These are phyloP conservation scores for Cryphonectria parasitica DNA, from an alignment of 2,329 filamentous ascomycete genomes.

Conservation along the genomic window DNA sequence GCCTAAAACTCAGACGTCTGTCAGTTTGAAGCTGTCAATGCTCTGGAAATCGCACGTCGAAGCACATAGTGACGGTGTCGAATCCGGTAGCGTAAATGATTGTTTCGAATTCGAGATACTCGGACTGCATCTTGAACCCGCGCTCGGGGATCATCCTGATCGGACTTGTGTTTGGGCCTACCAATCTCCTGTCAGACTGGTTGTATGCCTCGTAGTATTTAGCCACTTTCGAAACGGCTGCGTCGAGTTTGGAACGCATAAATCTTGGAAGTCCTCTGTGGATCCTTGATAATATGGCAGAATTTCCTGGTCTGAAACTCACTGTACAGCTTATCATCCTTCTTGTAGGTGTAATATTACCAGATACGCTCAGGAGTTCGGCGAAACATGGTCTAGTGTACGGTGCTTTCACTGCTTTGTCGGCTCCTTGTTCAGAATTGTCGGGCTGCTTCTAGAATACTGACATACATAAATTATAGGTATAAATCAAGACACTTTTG, in stretches of 20 bases:
- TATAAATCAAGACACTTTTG: no score
- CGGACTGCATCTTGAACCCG: slow-evolving; percentile 33
- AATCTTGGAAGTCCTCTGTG: slow-evolving; percentile 43
- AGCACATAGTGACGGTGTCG: slow-evolving; percentile 44
- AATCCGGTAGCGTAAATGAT: slow-evolving; percentile 45
- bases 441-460: no score
- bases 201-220: slow-evolving; percentile 43
- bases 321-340: no score
- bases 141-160: slow-evolving; percentile 33
- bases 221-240: slow-evolving; percentile 33
- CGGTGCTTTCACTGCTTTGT: no score
- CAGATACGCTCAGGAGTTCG: no score
- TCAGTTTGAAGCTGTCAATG: slow-evolving; percentile 1
- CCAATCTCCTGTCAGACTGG: slow-evolving; percentile 38
- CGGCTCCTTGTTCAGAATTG: no score
- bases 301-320: slow-evolving; percentile 39
- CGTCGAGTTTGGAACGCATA: slow-evolving; percentile 42
- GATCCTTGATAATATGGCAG: slow-evolving; percentile 43
- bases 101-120: slow-evolving; percentile 15
- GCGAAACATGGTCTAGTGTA: no score
- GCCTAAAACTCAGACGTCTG: slow-evolving; percentile 22
- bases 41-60: background rate
- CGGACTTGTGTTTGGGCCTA: slow-evolving; percentile 35
- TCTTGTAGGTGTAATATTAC: no score
- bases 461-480: no score